Conservation (phyloP, 352 stramenopile species). For the Phytophthora pluvialis region DNA sequence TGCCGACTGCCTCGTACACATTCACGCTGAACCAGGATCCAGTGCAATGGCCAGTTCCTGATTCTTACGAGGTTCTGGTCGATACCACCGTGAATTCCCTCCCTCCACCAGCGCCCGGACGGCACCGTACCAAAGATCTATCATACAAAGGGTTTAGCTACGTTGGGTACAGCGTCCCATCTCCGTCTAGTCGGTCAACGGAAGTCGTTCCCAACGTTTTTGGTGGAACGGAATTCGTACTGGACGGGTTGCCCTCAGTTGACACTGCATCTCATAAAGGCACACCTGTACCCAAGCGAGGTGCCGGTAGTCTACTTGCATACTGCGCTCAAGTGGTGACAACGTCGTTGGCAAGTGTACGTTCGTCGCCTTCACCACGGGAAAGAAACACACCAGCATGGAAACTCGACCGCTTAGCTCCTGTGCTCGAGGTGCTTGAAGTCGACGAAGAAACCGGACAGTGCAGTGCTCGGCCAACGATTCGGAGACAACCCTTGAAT, state of each 20-base stretch:
- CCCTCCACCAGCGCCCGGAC: slow-evolving; percentile 26
- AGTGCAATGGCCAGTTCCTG: slow-evolving; percentile 12
- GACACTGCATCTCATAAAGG: slow-evolving; percentile 7
- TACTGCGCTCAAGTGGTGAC: slow-evolving; percentile 53
- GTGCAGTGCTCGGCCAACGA: neutral
- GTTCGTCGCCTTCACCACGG: slow-evolving; percentile 22
- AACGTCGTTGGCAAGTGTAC: slow-evolving; percentile 29
- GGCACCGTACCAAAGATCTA: slow-evolving; percentile 23
- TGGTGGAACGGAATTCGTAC: slow-evolving; percentile 11
- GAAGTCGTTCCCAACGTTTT: slow-evolving; percentile 9
- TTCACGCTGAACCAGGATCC: slow-evolving; percentile 6
- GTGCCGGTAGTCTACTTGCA: slow-evolving; percentile 37
- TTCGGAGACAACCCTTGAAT: slow-evolving; percentile 6
- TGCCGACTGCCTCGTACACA: slow-evolving; percentile 8
- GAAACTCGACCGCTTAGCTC: slow-evolving; percentile 24
- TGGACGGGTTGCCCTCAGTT: slow-evolving; percentile 17
- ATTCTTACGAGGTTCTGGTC: slow-evolving; percentile 6
- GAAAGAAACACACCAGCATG: slow-evolving; percentile 48
- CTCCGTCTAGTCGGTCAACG: slow-evolving; percentile 3
- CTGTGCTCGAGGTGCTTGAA: slow-evolving; percentile 19
- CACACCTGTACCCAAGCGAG: slow-evolving; percentile 31
- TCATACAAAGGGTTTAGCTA: slow-evolving; percentile 26
- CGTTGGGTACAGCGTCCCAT: slow-evolving; percentile 12
- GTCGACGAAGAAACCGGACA: slow-evolving; percentile 34
- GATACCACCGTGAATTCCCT: slow-evolving; percentile 6